Conservation (phyloP, 345 rosid species). For the Citrus hindsii region DNA sequence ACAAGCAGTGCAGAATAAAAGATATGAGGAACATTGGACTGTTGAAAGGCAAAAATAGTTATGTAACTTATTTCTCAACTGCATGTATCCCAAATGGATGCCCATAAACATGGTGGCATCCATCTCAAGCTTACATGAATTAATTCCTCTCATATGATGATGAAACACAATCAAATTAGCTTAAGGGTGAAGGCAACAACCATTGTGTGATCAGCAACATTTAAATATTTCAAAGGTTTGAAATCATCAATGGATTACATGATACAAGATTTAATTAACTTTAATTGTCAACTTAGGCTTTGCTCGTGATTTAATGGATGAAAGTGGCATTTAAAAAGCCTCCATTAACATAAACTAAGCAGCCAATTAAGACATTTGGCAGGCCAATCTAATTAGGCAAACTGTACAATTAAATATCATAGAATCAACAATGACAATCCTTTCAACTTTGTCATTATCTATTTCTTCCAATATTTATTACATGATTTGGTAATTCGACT, state of each 20-base stretch:
- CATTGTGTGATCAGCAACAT: background rate
- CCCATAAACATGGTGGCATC: background rate
- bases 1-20: constrained; percentile 12
- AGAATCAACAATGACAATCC: background rate
- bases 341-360: background rate
- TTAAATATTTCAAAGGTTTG: background rate
- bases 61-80: constrained; percentile 7
- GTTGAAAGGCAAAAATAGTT: constrained; percentile 1
- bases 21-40: constrained; percentile 4
- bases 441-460: background rate
- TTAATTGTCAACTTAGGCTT: background rate
- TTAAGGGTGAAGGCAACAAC: background rate
- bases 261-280: background rate
- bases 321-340: background rate
- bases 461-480: background rate
- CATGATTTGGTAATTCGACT: background rate
- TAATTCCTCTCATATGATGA: background rate
- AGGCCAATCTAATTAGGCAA: background rate
- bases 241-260: background rate
- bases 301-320: background rate
- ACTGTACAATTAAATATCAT: background rate
- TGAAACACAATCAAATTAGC: background rate
- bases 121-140: background rate
- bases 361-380: background rate
- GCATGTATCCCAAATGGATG: background rate